Evolutionary conservation across 2,329 filamentous ascomycete species (phyloP).

Genomic region (Akanthomyces muscarius): DNA sequence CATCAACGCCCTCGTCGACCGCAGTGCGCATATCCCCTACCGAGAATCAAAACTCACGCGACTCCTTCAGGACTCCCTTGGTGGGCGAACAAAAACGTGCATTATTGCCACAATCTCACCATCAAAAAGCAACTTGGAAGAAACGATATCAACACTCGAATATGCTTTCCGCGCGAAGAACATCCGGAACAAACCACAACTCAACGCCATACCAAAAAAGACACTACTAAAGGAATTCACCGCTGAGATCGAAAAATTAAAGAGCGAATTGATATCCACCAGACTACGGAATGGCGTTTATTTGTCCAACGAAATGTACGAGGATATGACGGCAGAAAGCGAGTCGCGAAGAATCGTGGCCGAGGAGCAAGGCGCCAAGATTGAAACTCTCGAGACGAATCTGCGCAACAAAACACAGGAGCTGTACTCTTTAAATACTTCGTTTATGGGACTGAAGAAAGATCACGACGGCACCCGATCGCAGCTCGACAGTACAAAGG

Average conservation of each 20-base stretch:
- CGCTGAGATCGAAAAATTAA: conserved; percentile 87
- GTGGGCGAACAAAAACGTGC: conserved; percentile 93
- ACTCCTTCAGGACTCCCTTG: conserved; percentile 91
- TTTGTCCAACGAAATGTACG: conserved; percentile 80
- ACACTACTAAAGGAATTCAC: conserved; percentile 88
- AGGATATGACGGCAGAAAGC: conserved; percentile 86
- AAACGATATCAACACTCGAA: conserved; percentile 96
- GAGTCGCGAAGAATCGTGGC: conserved; percentile 87
- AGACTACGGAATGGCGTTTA: conserved; percentile 94
- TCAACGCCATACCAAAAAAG: conserved; percentile 91
- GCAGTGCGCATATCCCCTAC: conserved; percentile 80
- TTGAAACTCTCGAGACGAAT: conserved; percentile 87
- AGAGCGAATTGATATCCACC: conserved; percentile 88
- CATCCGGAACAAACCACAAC: conserved; percentile 94
- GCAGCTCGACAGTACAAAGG: conserved; percentile 73
- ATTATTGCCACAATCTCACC: conserved; percentile 97
- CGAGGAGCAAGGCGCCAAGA: conserved; percentile 87
- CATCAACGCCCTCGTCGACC: conserved; percentile 95
- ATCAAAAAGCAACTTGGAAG: conserved; percentile 90
- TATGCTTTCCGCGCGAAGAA: conserved; percentile 98
- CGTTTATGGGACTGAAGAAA: conserved; percentile 83
- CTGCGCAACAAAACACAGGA: conserved; percentile 92
- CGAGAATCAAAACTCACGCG: conserved; percentile 95
- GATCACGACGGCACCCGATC: conserved; percentile 76
- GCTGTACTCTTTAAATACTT: conserved; percentile 78